Conservation (phyloP, 345 rosid species). For the Eucalyptus curtisii region DNA sequence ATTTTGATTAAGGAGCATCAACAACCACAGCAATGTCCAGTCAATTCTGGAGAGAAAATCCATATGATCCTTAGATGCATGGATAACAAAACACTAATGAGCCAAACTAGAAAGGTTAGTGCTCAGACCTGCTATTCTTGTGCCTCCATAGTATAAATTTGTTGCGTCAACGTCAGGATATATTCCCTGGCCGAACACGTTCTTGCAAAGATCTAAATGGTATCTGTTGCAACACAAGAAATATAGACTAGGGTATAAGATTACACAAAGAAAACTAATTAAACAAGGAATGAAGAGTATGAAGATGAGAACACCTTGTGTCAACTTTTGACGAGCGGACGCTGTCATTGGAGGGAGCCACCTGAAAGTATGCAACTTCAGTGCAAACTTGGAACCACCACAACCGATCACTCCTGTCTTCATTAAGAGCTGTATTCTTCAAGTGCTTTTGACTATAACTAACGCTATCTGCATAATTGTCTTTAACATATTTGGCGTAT, state of each 20-base stretch:
- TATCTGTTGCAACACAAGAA: constrained; percentile 23
- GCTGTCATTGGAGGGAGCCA: constrained; percentile 77
- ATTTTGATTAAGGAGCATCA: neutral
- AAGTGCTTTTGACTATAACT: constrained; percentile 53
- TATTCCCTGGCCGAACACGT: constrained; percentile 52
- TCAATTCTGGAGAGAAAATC: neutral
- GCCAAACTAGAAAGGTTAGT: neutral
- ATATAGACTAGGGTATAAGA: neutral
- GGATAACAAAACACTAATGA: neutral
- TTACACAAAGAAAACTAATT: neutral
- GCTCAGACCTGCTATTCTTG: constrained; percentile 50
- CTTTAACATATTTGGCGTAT: constrained; percentile 62
- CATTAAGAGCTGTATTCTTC: constrained; percentile 30
- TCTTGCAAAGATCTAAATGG: constrained; percentile 80
- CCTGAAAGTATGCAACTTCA: constrained; percentile 86
- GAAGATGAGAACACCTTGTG: constrained; percentile 26
- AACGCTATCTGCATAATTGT: constrained; percentile 32
- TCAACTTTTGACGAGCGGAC: constrained; percentile 77
- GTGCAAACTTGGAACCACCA: constrained; percentile 99
- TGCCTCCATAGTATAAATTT: constrained; percentile 76
- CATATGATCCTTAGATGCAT: neutral
- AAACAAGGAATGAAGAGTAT: neutral
- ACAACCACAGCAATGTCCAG: neutral
- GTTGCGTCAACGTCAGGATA: constrained; percentile 72
- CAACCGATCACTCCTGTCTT: constrained; percentile 35